Percentiles rank a stretch among this genome's conserved stretches.
Evolutionary conservation across 805 yeast species (phyloP).

Genomic region (Wickerhamomyces hampshirensis): DNA sequence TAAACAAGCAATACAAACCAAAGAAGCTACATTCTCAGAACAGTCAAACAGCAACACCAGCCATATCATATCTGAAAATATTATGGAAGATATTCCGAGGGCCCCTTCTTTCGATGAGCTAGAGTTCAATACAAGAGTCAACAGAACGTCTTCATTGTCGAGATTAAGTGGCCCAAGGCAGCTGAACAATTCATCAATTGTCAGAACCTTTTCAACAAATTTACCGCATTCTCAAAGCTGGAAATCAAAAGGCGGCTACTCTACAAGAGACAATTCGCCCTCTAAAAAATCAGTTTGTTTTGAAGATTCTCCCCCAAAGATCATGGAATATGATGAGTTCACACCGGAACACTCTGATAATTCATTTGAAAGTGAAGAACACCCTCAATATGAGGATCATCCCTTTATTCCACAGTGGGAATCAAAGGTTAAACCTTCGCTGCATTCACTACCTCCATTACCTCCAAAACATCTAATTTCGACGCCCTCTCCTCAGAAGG

Average conservation of each 20-base stretch:
- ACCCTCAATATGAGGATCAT: constrained; percentile 7
- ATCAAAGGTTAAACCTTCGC: constrained; percentile 9
- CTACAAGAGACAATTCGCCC: constrained; percentile 26
- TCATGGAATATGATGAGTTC: constrained; percentile 29
- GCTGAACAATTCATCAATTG: constrained; percentile 17
- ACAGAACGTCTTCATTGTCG: constrained; percentile 24
- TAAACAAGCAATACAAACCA: neutral
- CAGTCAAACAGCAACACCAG: neutral
- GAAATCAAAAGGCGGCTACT: constrained; percentile 7
- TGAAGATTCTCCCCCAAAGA: constrained; percentile 34
- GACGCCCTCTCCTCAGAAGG: constrained; percentile 21
- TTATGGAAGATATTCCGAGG: constrained; percentile 22
- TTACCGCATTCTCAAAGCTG: constrained; percentile 14
- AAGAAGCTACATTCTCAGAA: neutral
- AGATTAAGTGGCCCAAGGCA: constrained; percentile 28
- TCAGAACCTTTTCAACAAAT: constrained; percentile 17
- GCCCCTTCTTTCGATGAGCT: constrained; percentile 30
- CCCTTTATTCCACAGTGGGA: constrained; percentile 26
- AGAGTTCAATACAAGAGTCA: constrained; percentile 26
- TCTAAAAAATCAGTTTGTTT: constrained; percentile 35
- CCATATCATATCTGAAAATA: constrained; percentile 4
- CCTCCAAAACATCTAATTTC: constrained; percentile 28
- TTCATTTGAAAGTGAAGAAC: constrained; percentile 21
- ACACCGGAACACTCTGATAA: constrained; percentile 23
- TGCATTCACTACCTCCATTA: constrained; percentile 34